A percentile compares a stretch with the other conserved stretches of the same genome.
Conservation (phyloP, 177 flowering plant genomes). For the Vitis hybrid region DNA sequence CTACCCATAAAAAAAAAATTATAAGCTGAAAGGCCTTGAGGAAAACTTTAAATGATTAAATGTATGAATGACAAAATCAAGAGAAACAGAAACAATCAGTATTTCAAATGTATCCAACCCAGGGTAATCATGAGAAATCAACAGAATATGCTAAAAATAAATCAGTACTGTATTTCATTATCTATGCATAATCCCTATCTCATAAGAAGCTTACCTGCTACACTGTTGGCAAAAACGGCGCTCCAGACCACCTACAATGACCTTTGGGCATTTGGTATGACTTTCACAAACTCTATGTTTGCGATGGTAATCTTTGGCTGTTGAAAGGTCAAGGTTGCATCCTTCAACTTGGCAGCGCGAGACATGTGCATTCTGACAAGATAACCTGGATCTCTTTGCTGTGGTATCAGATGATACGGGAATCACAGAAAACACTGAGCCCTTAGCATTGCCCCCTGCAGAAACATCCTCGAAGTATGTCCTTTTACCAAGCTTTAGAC, state of each 20-base stretch:
- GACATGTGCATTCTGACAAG: constrained; percentile 30
- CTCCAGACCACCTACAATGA: constrained; percentile 63
- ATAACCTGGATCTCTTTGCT: constrained; percentile 54
- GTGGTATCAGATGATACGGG: constrained; percentile 30
- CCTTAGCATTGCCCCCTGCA: constrained; percentile 31
- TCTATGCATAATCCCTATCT: neutral
- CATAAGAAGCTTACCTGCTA: constrained; percentile 60
- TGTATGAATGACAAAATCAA: neutral
- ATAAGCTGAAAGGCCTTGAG: too few relatives aligned
- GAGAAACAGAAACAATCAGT: neutral
- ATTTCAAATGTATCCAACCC: neutral
- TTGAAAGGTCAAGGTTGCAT: constrained; percentile 73
- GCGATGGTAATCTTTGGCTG: constrained; percentile 86
- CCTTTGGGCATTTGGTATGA: constrained; percentile 78
- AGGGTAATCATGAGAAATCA: neutral
- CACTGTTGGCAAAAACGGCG: constrained; percentile 96
- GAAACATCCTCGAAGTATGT: constrained; percentile 70
- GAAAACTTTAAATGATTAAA: too few relatives aligned
- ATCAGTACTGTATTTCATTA: neutral
- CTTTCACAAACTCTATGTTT: constrained; percentile 79
- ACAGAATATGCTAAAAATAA: neutral
- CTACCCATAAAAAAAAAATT: neutral
- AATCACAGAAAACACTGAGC: constrained; percentile 31
- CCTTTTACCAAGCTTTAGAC: constrained; percentile 77
- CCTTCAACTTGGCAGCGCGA: constrained; percentile 88